Percentiles rank a stretch among this genome's conserved stretches.
Evolutionary conservation across 495 filamentous ascomycete species (phyloP).

Genomic region (Daldinia bambusicola): DNA sequence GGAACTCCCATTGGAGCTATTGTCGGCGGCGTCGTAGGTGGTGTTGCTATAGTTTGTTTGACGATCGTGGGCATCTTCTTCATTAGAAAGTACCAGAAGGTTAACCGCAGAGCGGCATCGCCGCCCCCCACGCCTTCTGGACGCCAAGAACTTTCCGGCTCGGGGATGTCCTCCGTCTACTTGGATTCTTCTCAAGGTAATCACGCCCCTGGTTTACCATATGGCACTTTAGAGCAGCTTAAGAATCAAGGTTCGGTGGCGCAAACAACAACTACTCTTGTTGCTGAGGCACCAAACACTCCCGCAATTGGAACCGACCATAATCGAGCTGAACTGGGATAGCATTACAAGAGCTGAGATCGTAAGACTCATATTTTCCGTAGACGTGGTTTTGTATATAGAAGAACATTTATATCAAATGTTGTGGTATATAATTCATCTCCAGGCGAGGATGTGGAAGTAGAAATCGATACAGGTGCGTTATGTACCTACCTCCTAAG

Average conservation of each 20-base stretch:
- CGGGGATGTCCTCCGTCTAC: conserved; percentile 1
- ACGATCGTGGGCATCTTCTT: conserved; percentile 29
- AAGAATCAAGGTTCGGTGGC: conserved; percentile 22
- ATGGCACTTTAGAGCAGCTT: conserved; percentile 3
- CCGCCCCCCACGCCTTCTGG: conserved; percentile 15
- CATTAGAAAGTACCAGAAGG: conserved; percentile 24
- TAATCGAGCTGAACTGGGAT: conserved; percentile 34
- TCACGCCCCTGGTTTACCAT: conserved; percentile 12
- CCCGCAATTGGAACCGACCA: conserved; percentile 28
- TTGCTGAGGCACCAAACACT: conserved; percentile 25
- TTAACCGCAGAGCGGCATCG: not conserved
- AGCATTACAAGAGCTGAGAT: not conserved
- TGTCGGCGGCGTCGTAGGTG: conserved; percentile 33
- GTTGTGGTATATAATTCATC: not conserved
- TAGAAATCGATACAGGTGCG: no score
- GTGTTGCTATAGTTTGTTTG: conserved; percentile 28
- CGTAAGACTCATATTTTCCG: not conserved
- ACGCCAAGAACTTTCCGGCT: conserved; percentile 29
- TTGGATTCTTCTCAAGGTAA: not conserved
- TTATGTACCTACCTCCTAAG: no score
- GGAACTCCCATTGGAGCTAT: conserved; percentile 30
- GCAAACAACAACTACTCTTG: not conserved
- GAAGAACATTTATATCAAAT: not conserved
- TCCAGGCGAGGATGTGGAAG: not conserved
- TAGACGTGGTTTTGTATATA: not conserved